These are phyloP conservation scores for Penicillium sp. DNA, from an alignment of 2,329 filamentous ascomycete genomes.

Conservation along the genomic window DNA sequence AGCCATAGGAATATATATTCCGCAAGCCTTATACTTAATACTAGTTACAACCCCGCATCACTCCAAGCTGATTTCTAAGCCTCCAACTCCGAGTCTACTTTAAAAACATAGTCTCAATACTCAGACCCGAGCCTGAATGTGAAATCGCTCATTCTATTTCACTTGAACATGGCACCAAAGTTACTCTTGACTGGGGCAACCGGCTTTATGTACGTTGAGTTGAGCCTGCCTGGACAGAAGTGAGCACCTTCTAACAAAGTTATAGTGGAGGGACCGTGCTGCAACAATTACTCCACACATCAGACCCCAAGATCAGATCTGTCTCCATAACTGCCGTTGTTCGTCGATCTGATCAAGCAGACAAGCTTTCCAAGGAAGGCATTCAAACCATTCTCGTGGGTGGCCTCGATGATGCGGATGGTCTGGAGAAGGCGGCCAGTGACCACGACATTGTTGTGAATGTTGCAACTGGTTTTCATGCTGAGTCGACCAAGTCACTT, in stretches of 20 bases:
- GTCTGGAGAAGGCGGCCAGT: background rate
- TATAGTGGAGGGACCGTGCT: background rate
- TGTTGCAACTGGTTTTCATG: constrained; percentile 46
- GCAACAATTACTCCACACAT: background rate
- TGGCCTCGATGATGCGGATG: background rate
- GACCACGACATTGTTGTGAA: constrained; percentile 46
- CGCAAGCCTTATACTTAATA: too few relatives aligned
- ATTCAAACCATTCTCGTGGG: background rate
- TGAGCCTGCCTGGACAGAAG: background rate
- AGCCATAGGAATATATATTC: too few relatives aligned
- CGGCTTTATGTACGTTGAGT: background rate
- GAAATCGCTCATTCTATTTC: too few relatives aligned
- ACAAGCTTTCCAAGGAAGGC: background rate
- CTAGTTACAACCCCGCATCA: too few relatives aligned
- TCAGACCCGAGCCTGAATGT: too few relatives aligned
- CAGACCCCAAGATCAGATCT: background rate
- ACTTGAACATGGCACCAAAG: background rate
- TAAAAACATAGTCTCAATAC: too few relatives aligned
- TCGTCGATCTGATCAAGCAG: background rate
- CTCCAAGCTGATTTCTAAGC: too few relatives aligned
- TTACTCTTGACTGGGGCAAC: background rate
- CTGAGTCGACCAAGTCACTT: constrained; percentile 44
- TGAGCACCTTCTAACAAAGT: background rate
- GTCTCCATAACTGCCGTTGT: background rate
- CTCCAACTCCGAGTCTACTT: background rate